Conservation (phyloP, 495 filamentous ascomycete species). For the Monascus purpureus region DNA sequence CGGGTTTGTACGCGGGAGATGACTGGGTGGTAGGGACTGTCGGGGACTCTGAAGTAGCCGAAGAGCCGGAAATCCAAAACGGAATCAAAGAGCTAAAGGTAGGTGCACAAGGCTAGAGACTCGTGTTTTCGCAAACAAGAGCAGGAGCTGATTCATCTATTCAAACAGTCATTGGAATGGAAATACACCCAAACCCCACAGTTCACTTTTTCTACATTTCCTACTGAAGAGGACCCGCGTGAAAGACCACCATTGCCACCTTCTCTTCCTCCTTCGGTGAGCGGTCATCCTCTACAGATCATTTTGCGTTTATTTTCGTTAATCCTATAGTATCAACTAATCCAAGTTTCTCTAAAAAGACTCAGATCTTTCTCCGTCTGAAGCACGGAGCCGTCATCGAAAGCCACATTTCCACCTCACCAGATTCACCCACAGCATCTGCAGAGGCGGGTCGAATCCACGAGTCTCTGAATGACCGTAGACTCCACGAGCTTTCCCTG, state of each 20-base stretch:
- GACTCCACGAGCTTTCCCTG: constrained; percentile 26
- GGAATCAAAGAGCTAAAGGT: constrained; percentile 51
- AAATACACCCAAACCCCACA: constrained; percentile 73
- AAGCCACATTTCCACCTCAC: constrained; percentile 29
- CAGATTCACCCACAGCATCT: constrained; percentile 15
- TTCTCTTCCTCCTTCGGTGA: constrained; percentile 25
- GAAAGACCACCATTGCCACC: constrained; percentile 32
- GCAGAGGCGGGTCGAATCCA: constrained; percentile 24
- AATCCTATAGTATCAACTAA: too few relatives aligned
- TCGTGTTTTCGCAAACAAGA: neutral
- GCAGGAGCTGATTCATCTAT: neutral
- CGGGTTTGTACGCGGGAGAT: constrained; percentile 26
- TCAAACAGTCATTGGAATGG: constrained; percentile 52
- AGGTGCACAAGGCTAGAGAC: constrained; percentile 5
- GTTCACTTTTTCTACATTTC: constrained; percentile 56
- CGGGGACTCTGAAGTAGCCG: constrained; percentile 27
- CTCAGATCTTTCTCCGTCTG: constrained; percentile 24
- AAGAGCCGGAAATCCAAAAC: constrained; percentile 36
- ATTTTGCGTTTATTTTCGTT: too few relatives aligned
- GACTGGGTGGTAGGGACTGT: constrained; percentile 31
- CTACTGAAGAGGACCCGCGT: constrained; percentile 39
- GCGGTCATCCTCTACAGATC: constrained; percentile 2
- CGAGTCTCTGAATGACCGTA: constrained; percentile 21
- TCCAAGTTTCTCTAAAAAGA: constrained; percentile 8
- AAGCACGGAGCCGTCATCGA: constrained; percentile 32